Percentiles rank a stretch among this genome's conserved stretches.
phyloP scores from a whole-genome alignment of 345 rosid species.

The Gossypium australe region DNA sequence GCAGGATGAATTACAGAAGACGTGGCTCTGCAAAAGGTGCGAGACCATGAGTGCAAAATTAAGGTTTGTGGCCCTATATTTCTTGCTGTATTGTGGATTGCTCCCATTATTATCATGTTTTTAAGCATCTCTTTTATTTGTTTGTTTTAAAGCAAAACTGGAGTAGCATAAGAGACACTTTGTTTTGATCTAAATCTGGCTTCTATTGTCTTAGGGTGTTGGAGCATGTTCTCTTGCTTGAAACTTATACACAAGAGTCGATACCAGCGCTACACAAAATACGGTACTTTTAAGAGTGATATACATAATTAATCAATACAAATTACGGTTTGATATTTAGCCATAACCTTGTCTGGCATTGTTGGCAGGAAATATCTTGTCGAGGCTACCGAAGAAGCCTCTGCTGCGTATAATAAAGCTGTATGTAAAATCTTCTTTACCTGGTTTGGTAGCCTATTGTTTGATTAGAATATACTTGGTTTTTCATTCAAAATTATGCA shows the following conservation, averaged over 20 bases:
- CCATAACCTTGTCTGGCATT: constrained; percentile 1
- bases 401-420: constrained; percentile 92
- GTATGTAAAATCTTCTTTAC: constrained; percentile 40
- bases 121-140: not conserved
- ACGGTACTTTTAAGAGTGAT: constrained; percentile 38
- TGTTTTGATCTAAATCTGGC: not conserved
- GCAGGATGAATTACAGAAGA: constrained; percentile 89
- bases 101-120: not conserved
- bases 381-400: constrained; percentile 95
- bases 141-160: not conserved
- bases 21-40: constrained; percentile 91
- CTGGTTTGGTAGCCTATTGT: not conserved
- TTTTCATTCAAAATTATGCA: not conserved
- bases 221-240: constrained; percentile 79
- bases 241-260: constrained; percentile 84
- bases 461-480: not conserved
- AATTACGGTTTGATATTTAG: not conserved
- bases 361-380: constrained; percentile 71
- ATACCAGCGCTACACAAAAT: constrained; percentile 89
- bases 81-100: not conserved
- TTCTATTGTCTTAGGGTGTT: constrained; percentile 48
- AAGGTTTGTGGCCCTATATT: constrained; percentile 46
- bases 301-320: not conserved
- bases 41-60: constrained; percentile 95
- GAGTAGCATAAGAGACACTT: not conserved